Base-by-base conservation (phyloP, 2,329 filamentous ascomycete genomes). In the Microdochium paspali region DNA sequence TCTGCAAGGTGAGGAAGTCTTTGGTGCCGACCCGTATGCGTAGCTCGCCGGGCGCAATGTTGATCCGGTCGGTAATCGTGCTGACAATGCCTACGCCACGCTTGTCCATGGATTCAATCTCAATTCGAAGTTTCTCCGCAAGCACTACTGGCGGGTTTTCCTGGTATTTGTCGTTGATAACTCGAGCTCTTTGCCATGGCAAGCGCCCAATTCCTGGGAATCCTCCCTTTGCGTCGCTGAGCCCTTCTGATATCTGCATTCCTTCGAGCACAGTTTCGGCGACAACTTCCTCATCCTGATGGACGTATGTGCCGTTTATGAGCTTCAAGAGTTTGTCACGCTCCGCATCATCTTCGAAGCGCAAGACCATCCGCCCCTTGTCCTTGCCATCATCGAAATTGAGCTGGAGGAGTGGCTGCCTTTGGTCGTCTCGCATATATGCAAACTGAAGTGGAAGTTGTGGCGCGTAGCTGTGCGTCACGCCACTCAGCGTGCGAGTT, bases 1-100 rank as follows among this genome's bases (percentile, higher is more conserved):
- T 66, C 51, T 80, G 79, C 44, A 93, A 66, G 13, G 80, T 70
- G 45, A 79, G 80, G 21, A 74, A 73, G 46, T 80, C 76, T 47
- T 74, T 71, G 26, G 84, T 76, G 53, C 85, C 80, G 28, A 89
- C 69, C 25, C 79, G 74, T 44, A 90, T 62, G 56, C 80, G 79
- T 55, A 89, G 62, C 64, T 89, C 85, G n/a, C 85, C 85, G 10
- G 84, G 83, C 2, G 76, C 83, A 56, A 94, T 73, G 55, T 95
- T 95, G 59, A 95, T 74, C 31, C 90, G 80, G 65, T 96, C 90
- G 2, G 87, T 88, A 15, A 94, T 71, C 39, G 83, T 87, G 44
- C 89, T 87, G 54, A 62, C 54, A 20, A 64, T 57, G 5, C 61
- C 59, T 31, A 57, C 53, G 23, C 60, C 60, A 18, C 53, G 53